phyloP scores from a whole-genome alignment of 148 eudicot genomes.

The Fagopyrum tataricum region DNA sequence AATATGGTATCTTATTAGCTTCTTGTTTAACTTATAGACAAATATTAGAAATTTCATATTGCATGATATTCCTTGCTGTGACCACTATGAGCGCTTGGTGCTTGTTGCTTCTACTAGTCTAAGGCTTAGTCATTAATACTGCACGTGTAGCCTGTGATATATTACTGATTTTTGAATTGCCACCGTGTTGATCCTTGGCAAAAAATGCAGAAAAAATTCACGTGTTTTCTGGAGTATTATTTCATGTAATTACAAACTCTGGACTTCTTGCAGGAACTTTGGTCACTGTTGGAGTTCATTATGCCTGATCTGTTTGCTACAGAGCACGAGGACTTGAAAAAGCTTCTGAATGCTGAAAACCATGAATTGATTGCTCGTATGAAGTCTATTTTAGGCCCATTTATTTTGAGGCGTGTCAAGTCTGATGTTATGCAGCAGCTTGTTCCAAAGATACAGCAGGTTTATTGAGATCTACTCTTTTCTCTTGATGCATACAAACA shows the following conservation, averaged over 20 bases:
- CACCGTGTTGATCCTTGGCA: background rate
- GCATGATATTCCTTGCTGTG: background rate
- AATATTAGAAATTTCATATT: background rate
- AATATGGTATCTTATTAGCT: constrained; percentile 1
- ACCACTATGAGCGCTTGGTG: background rate
- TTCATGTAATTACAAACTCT: background rate
- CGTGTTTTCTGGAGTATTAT: constrained; percentile 3
- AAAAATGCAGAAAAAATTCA: background rate
- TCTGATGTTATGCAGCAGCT: constrained; percentile 97
- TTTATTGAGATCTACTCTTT: constrained; percentile 17
- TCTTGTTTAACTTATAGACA: background rate
- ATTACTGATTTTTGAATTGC: background rate
- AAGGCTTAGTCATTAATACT: background rate
- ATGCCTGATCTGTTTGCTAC: constrained; percentile 90
- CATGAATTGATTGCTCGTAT: constrained; percentile 66
- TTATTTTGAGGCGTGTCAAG: constrained; percentile 86
- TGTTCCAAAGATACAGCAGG: constrained; percentile 78
- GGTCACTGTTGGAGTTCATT: constrained; percentile 98
- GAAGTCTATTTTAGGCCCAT: constrained; percentile 96
- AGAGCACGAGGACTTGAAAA: constrained; percentile 87
- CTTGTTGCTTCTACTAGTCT: background rate
- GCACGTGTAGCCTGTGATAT: background rate
- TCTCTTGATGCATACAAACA: background rate
- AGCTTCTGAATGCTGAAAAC: constrained; percentile 65
- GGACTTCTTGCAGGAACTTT: constrained; percentile 71